Conservation (phyloP, 768 basidiomycete genomes). For the Lactifluus volemus region DNA sequence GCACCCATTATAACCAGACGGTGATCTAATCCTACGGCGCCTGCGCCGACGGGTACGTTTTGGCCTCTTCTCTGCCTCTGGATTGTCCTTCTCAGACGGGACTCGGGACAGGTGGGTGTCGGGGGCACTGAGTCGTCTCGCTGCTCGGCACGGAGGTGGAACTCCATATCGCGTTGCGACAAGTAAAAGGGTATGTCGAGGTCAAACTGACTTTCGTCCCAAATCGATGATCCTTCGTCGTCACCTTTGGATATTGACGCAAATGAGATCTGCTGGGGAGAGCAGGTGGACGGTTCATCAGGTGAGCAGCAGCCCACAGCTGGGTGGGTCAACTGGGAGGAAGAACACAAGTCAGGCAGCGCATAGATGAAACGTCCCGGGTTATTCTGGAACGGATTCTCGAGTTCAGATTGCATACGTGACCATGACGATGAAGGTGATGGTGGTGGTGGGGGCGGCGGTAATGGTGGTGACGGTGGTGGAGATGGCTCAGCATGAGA, state of each 20-base stretch:
- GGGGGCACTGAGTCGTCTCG: not conserved
- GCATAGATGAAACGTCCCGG: conserved; percentile 6
- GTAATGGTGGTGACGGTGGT: not conserved
- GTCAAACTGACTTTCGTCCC: not conserved
- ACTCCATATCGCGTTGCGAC: not conserved
- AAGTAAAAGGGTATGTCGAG: not conserved
- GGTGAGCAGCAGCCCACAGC: not conserved
- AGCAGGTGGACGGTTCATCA: not conserved
- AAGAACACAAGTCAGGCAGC: conserved; percentile 1
- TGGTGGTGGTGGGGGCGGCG: too few species aligned
- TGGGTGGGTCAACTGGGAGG: not conserved
- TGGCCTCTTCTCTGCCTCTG: not conserved
- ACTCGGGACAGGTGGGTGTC: not conserved
- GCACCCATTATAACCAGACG: not conserved
- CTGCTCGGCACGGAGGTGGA: too few species aligned
- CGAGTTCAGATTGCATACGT: not conserved
- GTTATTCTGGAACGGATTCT: conserved; percentile 14
- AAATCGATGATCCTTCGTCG: not conserved
- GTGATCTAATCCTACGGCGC: not conserved
- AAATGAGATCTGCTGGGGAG: not conserved
- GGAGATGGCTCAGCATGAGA: not conserved
- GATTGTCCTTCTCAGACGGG: not conserved
- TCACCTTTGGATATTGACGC: not conserved
- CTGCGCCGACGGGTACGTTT: not conserved
- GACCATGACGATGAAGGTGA: not conserved